phyloP scores from a whole-genome alignment of 352 stramenopile genomes.

The Globisporangium camurandrum region DNA sequence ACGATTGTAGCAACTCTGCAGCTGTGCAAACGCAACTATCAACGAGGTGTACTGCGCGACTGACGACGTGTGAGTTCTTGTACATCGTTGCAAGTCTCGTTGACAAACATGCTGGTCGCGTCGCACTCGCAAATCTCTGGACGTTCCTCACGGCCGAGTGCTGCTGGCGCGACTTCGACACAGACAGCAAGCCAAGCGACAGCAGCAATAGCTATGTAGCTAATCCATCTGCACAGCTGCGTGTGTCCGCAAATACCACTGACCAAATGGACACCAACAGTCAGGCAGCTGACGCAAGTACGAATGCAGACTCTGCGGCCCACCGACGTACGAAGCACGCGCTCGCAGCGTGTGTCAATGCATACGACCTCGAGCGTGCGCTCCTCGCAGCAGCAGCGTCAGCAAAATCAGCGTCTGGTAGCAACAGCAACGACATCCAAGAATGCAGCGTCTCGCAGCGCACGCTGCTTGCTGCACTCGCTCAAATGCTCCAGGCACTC shows the following conservation, averaged over 20 bases:
- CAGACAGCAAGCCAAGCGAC: no score
- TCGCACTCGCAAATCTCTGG: slow-evolving; percentile 21
- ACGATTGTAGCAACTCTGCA: no score
- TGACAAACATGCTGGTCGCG: slow-evolving; percentile 10
- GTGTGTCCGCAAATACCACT: no score
- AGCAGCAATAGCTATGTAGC: no score
- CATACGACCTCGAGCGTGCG: slow-evolving; percentile 23
- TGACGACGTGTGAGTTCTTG: slow-evolving; percentile 24
- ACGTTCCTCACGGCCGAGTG: slow-evolving; percentile 18
- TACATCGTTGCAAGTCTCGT: slow-evolving; percentile 28
- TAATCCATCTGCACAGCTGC: no score
- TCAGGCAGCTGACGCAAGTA: no score
- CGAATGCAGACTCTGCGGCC: no score
- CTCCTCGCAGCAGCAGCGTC: slow-evolving; percentile 6
- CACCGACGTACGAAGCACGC: slow-evolving; percentile 9
- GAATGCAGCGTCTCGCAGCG: no score
- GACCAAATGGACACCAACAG: no score
- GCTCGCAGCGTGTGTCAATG: slow-evolving; percentile 10
- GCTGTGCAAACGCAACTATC: not conserved
- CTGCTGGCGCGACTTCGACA: no score
- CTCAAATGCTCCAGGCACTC: slow-evolving; percentile 3
- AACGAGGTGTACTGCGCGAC: not conserved
- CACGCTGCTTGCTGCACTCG: no score
- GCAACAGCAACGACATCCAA: no score
- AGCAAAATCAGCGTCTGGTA: slow-evolving; percentile 8